Evolutionary conservation across 208 protist species (phyloP).

Genomic region (Acanthamoeba culbertsoni): DNA sequence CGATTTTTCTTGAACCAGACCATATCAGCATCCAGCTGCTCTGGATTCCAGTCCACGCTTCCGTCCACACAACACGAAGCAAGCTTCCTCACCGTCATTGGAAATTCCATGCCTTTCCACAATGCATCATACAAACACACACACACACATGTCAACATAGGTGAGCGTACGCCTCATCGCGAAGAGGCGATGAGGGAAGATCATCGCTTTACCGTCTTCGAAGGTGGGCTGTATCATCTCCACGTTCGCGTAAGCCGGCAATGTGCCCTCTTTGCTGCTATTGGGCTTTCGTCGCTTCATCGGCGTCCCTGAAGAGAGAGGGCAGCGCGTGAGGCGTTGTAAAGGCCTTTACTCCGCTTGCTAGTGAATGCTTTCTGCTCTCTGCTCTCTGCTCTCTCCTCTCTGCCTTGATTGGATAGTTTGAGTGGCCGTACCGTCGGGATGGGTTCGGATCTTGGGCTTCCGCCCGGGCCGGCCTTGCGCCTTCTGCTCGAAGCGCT

Average conservation of each 20-base stretch:
- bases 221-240: constrained; percentile 60
- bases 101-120: neutral
- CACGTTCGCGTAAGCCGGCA: constrained; percentile 68
- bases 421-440: too few relatives aligned
- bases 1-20: constrained; percentile 67
- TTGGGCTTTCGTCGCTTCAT: constrained; percentile 68
- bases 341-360: neutral
- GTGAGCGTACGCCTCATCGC: too few relatives aligned
- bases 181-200: too few relatives aligned
- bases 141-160: too few relatives aligned
- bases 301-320: neutral
- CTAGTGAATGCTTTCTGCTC: neutral
- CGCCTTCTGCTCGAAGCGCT: neutral
- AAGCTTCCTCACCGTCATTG: neutral
- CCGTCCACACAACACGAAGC: constrained; percentile 61
- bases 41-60: constrained; percentile 58
- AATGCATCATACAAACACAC: too few relatives aligned
- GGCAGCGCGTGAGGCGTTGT: neutral
- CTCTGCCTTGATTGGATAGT: too few relatives aligned
- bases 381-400: too few relatives aligned
- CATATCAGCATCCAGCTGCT: constrained; percentile 29
- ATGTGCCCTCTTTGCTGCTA: constrained; percentile 61
- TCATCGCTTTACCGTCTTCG: constrained; percentile 1
- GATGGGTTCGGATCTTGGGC: neutral
- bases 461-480: constrained; percentile 8